Evolutionary conservation across 108 stramenopile species (phyloP), one percentile per base, ranked within the genome.

Genomic region (Cyclotella baltica): DNA sequence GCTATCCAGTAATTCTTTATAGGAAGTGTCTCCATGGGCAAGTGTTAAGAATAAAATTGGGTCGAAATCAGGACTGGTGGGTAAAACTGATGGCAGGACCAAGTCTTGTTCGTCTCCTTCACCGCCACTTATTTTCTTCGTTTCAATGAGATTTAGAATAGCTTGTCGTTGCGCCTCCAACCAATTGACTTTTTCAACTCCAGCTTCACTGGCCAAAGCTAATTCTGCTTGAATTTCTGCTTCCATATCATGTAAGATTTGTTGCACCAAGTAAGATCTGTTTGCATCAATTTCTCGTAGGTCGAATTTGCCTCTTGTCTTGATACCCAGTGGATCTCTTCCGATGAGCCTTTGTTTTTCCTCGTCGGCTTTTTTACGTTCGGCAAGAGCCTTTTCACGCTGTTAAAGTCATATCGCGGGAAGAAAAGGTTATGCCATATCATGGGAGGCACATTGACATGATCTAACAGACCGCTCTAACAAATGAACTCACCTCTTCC

Each of bases 21-120:
- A 96, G 48, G 83, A 76, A 2, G 91, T 85, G 30, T 86, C 80
- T 27, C 92, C 88, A 69, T 96, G 96, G 8, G 92, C 96, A 34
- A 94, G 55, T 16, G 93, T 94, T 61, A 96, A 80, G 67, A 96
- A 96, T 2, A 96, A 83, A n/a, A 94, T 81, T 1, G 96, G 92
- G 81, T 93, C 93, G 62, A 96, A 96, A 31, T 92, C 83, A 8
- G 87, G 70, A 67, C 88, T 86, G 0, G 93, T 89, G 4, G 93
- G 92, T 46, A 96, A 72, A 51, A 94, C 70, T 29, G 92, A 93
- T 22, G 69, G 63, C 23, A 73, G 48, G 27, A 58, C 11, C 2
- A 35, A 18, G 0, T 47, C 0, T 15, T 58, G 5, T 20, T 64
- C 61, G 15, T 66, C 78, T 16, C 71, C 62, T 13, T 55, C 70